Base-by-base conservation (phyloP, 768 basidiomycete genomes). In the Harrya chromipes region DNA sequence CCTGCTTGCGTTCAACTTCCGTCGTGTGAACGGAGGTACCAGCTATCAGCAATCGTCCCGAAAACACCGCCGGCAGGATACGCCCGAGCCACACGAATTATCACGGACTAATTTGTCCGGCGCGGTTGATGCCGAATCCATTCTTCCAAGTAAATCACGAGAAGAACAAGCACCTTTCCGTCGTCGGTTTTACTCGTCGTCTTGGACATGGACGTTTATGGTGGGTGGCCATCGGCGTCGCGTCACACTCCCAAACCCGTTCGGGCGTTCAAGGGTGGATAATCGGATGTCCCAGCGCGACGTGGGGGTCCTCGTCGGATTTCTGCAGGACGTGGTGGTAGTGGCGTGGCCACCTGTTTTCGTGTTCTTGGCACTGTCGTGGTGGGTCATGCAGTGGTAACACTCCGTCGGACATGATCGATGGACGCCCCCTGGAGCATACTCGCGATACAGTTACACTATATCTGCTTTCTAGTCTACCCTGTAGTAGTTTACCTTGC, bases 321-420 rank as follows among this genome's bases (percentile, higher is more conserved):
- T 62, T 20, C 8, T 58, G 16, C 47, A 47, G 31, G 73, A 75
- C 33, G 58, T 69, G 14, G 45, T 61, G n/a, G 58, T 46, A 9
- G 67, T 71, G 13, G 72, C 70, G 29, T 75, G 73, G 73, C 62
- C 59, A 49, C 68, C 73, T 11, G 40, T 73, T 3, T 34, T 59
- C 23, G 40, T 66, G 34, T 69, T 73, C 51, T 56, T 64, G 20
- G 59, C 47, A 26, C 57, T 61, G 21, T 66, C 66, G n/a, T 72
- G 65, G 61, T 72, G 69, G 69, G 58, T 63, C 21, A 56, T 62
- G 58, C 56, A 47, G 24, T 60, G 57, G 53, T 69, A 60, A 43
- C 16, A 13, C 45, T 13, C 33, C 16, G 14, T 16, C 16, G 33
- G 33, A 7, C 14, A n/a, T n/a, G 33, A 33, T 16, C 16, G 33